Base-by-base conservation (phyloP, 805 yeast genomes). In the Priceomyces carsonii region DNA sequence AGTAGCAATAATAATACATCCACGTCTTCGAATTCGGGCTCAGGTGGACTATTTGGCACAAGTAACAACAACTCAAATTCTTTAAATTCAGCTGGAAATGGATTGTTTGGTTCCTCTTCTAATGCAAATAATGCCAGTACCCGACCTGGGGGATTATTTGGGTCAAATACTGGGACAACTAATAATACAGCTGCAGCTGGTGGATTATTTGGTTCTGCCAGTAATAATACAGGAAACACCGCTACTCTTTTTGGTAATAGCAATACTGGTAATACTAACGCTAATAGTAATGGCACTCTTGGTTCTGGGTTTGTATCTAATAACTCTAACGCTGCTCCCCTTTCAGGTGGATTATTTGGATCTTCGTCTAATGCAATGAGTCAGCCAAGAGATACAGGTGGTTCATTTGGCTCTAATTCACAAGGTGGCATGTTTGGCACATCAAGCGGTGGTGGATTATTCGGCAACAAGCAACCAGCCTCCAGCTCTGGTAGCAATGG, bases 341-440 rank as follows among this genome's bases (percentile, higher is more conserved):
- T 9, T 18, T 23, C 35, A 18, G 51, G 53, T 4, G 61, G 61
- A n/a, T 43, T 54, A 13, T 55, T 55, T 38, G 59, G 59, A 13
- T 14, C 36, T 12, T 33, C 32, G 15, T 15, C 34, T 9, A 31
- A 21, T 16, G 39, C 40, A 13, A 39, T 42, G 13, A 42, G 47
- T 18, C 19, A 19, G 15, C 26, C 33, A 10, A n/a, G n/a, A n/a
- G n/a, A n/a, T n/a, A n/a, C n/a, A n/a, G 51, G 55, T 8, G 56
- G 59, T 5, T 29, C 51, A 6, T 54, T 57, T 39, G 60, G 57
- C 8, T 39, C 30, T 18, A 35, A 35, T 9, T 44, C 23, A 49
- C 8, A 14, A 10, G 25, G 26, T 16, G 27, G 27, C 18, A 19
- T 42, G 33, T 28, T 40, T 29, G 39, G 35, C 38, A 20, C 39